These are phyloP conservation scores for Barnettozyma botsteinii DNA, from an alignment of 805 yeast genomes.

Conservation along the genomic window DNA sequence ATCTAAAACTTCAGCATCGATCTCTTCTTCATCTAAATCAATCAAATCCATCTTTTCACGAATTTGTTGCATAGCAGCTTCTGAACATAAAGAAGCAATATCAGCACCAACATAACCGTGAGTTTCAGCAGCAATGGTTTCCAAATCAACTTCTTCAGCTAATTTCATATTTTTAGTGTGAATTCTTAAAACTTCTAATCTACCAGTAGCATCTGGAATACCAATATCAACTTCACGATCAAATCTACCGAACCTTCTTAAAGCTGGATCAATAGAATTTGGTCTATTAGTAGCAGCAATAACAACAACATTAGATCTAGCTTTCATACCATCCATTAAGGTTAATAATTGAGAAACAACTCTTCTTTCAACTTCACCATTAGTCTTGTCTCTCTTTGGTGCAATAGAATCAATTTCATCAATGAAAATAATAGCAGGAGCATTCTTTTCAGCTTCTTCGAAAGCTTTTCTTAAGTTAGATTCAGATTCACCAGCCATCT, in stretches of 20 bases:
- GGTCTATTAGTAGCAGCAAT: conserved; percentile 94
- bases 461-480: conserved; percentile 95
- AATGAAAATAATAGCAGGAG: conserved; percentile 95
- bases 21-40: conserved; percentile 92
- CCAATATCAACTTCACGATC: conserved; percentile 90
- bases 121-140: conserved; percentile 92
- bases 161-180: conserved; percentile 99
- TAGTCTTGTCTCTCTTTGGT: conserved; percentile 99
- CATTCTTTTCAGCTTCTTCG: conserved; percentile 98
- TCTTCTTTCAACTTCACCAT: conserved; percentile 99
- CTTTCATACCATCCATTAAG: conserved; percentile 99
- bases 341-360: conserved; percentile 97
- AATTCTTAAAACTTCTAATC: conserved; percentile 92
- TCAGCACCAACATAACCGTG: conserved; percentile 99
- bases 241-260: conserved; percentile 83
- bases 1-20: conserved; percentile 94
- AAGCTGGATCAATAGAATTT: conserved; percentile 69
- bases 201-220: conserved; percentile 97
- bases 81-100: conserved; percentile 97
- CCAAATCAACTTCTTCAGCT: conserved; percentile 91
- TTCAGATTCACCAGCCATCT: conserved; percentile 99
- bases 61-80: conserved; percentile 99
- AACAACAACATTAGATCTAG: conserved; percentile 96
- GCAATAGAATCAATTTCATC: conserved; percentile 99
- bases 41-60: conserved; percentile 99